Percentiles rank a stretch among this genome's conserved stretches.
Evolutionary conservation across 2,329 filamentous ascomycete genomes (phyloP).

Genomic region (Dichotomopilus funicola): DNA sequence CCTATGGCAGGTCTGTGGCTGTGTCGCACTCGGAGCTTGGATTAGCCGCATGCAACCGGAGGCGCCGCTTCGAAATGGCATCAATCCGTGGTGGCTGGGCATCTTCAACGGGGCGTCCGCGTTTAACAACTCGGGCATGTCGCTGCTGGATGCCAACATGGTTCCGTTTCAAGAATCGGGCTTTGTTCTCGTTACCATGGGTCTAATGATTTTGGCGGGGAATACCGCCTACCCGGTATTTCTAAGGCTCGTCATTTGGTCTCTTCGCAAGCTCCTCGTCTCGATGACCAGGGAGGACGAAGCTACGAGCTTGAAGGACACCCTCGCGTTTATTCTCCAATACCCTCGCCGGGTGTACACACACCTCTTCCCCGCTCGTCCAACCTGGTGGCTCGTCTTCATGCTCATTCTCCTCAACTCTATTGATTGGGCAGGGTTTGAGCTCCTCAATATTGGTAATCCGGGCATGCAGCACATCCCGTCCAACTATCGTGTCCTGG

Average conservation of each 20-base stretch:
- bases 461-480: slow-evolving; percentile 46
- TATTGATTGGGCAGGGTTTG: slow-evolving; percentile 59
- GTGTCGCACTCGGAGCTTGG: slow-evolving; percentile 54
- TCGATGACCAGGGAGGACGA: slow-evolving; percentile 33
- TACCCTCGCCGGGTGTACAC: slow-evolving; percentile 55
- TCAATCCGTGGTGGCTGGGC: slow-evolving; percentile 62
- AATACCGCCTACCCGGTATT: slow-evolving; percentile 62
- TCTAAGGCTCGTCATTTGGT: slow-evolving; percentile 54
- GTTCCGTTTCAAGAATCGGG: slow-evolving; percentile 49
- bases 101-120: slow-evolving; percentile 62
- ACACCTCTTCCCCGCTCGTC: slow-evolving; percentile 55
- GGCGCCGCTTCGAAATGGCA: slow-evolving; percentile 46
- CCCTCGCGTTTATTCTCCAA: slow-evolving; percentile 47
- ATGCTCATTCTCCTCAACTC: slow-evolving; percentile 55
- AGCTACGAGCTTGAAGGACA: slow-evolving; percentile 39
- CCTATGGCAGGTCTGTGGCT: slow-evolving; percentile 53
- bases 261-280: slow-evolving; percentile 37
- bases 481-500: slow-evolving; percentile 45
- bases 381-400: slow-evolving; percentile 60
- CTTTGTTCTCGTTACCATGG: slow-evolving; percentile 48
- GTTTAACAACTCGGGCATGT: slow-evolving; percentile 68
- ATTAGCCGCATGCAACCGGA: slow-evolving; percentile 45
- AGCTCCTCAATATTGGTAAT: slow-evolving; percentile 59
- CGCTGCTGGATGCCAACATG: slow-evolving; percentile 60
- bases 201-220: slow-evolving; percentile 54